phyloP scores from a whole-genome alignment of 2,329 filamentous ascomycete genomes.

The Simplicillium aogashimaense region DNA sequence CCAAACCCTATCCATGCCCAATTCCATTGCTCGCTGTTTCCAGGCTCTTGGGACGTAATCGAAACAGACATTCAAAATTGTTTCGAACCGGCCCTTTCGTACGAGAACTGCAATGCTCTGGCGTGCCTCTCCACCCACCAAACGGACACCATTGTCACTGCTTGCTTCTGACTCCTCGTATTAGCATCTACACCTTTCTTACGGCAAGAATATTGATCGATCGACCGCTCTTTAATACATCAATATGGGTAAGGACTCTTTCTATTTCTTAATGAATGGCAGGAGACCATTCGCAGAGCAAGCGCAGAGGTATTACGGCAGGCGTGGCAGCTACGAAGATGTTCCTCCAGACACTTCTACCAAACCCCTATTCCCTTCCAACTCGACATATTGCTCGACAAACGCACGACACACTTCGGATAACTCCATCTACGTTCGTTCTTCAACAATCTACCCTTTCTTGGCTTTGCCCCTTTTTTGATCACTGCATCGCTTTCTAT shows the following conservation, averaged over 20 bases:
- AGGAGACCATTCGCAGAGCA: conserved; percentile 9
- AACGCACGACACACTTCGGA: not conserved
- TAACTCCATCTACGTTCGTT: conserved; percentile 21
- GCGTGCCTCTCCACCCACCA: too few species aligned
- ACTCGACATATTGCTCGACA: not conserved
- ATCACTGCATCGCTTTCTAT: conserved; percentile 15
- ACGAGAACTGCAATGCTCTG: too few species aligned
- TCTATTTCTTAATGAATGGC: conserved; percentile 11
- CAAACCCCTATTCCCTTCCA: not conserved
- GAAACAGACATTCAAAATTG: too few species aligned
- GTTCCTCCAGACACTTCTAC: not conserved
- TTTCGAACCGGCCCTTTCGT: too few species aligned
- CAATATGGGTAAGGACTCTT: conserved; percentile 31
- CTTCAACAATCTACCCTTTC: conserved; percentile 32
- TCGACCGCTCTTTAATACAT: conserved; percentile 27
- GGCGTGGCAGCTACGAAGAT: not conserved
- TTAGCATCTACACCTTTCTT: conserved; percentile 19
- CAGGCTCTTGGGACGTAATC: too few species aligned
- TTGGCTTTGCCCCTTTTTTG: conserved; percentile 21
- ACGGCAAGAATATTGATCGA: conserved; percentile 1
- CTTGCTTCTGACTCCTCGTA: conserved; percentile 11
- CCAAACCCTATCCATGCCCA: conserved; percentile 2
- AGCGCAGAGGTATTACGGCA: conserved; percentile 15
- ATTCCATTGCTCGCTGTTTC: too few species aligned
- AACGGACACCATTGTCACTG: not conserved